Evolutionary conservation across 345 rosid species (phyloP), one percentile per base, ranked within the genome.

Genomic region (Anacardium occidentale): DNA sequence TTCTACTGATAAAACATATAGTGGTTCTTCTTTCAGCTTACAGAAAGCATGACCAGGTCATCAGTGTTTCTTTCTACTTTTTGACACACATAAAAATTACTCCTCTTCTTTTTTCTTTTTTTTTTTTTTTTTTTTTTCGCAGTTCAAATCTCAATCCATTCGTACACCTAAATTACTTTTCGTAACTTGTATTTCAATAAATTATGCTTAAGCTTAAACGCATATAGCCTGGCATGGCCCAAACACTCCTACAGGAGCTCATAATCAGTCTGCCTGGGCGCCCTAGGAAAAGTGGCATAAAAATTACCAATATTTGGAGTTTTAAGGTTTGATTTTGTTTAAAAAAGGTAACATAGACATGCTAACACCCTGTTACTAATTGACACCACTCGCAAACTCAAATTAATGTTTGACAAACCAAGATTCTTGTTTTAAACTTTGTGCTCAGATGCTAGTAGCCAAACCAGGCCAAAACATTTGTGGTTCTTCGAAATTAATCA

Each of bases 121-220:
- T 47, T 65, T 12, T 14, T 48, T 25, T 21, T 50, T 1, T 29
- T 47, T 65, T 12, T 14, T 48, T 25, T 0, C 0, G 20, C 20
- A 2, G 26, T 64, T 54, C 69, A 64, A 64, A 10, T 65, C 25
- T 48, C 22, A 48, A 24, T 8, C 11, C 40, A 65, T 48, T 25
- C 21, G 24, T 48, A 25, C 54, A 47, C 54, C 69, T 65, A 8
- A 65, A 13, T 22, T 62, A 20, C n/a, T 22, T 37, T 45, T 14
- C 13, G 17, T 18, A 21, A 25, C 69, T n/a, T 47, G 20, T 14
- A 22, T 20, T 8, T 14, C 4, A 14, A 21, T 21, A 20, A 22
- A 65, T 24, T 47, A 65, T 65, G 25, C 69, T 65, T 65, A 50
- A 65, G 40, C 56, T 48, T 2, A 20, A 21, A 29, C 47, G 40